Conservation (phyloP, 768 basidiomycete genomes). For the Termitomyces sp. region DNA sequence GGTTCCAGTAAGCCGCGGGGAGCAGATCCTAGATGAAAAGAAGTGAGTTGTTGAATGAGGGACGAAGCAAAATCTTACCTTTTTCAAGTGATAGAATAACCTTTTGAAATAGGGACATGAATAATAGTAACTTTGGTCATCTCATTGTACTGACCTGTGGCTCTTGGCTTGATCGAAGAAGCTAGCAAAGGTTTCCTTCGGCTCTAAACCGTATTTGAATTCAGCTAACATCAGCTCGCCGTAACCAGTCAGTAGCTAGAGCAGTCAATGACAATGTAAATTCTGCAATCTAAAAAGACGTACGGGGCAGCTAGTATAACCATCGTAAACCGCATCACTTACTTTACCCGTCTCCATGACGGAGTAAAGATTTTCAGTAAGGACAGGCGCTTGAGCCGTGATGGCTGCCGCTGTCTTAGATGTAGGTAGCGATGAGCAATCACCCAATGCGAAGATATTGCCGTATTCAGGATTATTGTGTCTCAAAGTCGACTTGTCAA, state of each 20-base stretch:
- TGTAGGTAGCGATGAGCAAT: slow-evolving; percentile 87
- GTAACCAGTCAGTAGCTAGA: slow-evolving; percentile 73
- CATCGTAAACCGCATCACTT: slow-evolving; percentile 71
- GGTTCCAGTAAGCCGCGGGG: slow-evolving; percentile 75
- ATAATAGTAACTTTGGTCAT: not conserved
- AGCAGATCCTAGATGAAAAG: slow-evolving; percentile 46
- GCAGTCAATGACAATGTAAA: not conserved
- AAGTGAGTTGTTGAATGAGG: not conserved
- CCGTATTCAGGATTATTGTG: slow-evolving; percentile 74
- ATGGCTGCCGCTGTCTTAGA: slow-evolving; percentile 97
- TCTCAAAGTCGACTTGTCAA: slow-evolving; percentile 75
- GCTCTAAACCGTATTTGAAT: slow-evolving; percentile 88
- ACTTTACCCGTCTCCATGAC: slow-evolving; percentile 70
- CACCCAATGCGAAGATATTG: slow-evolving; percentile 91
- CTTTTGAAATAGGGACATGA: slow-evolving; percentile 24
- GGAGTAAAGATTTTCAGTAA: slow-evolving; percentile 83
- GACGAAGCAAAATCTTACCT: slow-evolving; percentile 34
- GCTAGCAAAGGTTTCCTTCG: slow-evolving; percentile 78
- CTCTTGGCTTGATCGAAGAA: slow-evolving; percentile 74
- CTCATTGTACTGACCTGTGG: slow-evolving; percentile 46
- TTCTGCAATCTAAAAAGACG: slow-evolving; percentile 20
- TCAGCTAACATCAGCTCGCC: slow-evolving; percentile 84
- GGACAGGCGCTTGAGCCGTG: slow-evolving; percentile 84
- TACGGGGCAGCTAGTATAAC: slow-evolving; percentile 87
- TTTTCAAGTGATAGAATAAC: slow-evolving; percentile 86